Percentiles rank a stretch among this genome's conserved stretches.
These are phyloP conservation scores for Eucalyptus erythrocorys DNA, from an alignment of 345 rosid species.

Conservation along the genomic window DNA sequence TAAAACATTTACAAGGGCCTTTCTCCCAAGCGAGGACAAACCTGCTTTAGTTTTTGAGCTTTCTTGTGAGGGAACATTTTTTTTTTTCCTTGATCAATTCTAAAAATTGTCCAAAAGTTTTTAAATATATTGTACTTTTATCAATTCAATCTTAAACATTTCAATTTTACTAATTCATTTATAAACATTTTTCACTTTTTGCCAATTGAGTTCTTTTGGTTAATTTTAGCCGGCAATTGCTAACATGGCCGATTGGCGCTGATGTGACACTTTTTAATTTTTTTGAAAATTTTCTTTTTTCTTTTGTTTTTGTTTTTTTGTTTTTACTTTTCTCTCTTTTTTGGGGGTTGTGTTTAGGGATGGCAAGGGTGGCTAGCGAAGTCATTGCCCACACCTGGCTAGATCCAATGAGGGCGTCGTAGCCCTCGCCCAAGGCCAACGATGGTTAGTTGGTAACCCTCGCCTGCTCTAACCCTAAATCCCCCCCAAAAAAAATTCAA, in stretches of 20 bases:
- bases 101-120: too few relatives aligned
- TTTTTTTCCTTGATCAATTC: too few relatives aligned
- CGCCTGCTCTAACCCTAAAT: rapidly evolving
- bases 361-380: too few relatives aligned
- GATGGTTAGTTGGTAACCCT: too few relatives aligned
- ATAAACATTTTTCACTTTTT: too few relatives aligned
- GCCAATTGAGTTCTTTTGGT: too few relatives aligned
- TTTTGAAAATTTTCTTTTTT: too few relatives aligned
- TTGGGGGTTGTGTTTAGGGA: too few relatives aligned
- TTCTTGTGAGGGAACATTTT: too few relatives aligned
- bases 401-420: rapidly evolving
- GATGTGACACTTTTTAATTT: too few relatives aligned
- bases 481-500: rapidly evolving
- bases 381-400: rapidly evolving
- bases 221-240: rapidly evolving
- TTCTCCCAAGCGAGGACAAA: background rate
- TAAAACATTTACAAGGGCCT: background rate
- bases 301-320: rapidly evolving
- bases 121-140: rapidly evolving
- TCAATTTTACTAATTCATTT: rapidly evolving
- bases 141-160: too few relatives aligned
- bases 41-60: background rate
- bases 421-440: rapidly evolving
- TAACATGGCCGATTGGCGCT: rapidly evolving
- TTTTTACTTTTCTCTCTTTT: too few relatives aligned